phyloP scores from a whole-genome alignment of 148 eudicot species.

The Camellia granthamiana region DNA sequence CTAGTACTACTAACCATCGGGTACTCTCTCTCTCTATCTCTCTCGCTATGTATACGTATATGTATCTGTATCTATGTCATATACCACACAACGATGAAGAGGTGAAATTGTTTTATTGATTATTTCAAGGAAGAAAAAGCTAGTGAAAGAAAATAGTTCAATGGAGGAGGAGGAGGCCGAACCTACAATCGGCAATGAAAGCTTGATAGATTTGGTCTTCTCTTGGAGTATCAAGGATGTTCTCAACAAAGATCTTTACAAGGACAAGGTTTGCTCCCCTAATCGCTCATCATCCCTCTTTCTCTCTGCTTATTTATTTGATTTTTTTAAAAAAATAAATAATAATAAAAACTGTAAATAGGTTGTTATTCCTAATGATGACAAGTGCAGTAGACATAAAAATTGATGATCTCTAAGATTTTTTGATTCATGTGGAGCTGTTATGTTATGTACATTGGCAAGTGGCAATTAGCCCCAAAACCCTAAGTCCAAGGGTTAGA shows the following conservation, averaged over 20 bases:
- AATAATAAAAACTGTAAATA: neutral
- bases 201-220: conserved; percentile 11
- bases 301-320: neutral
- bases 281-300: neutral
- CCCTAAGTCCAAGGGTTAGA: too few species aligned
- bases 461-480: too few species aligned
- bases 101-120: neutral
- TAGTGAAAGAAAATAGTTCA: neutral
- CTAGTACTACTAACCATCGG: too few species aligned
- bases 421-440: too few species aligned
- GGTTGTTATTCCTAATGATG: neutral
- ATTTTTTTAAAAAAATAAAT: neutral
- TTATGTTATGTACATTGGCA: too few species aligned
- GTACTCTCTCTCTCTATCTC: too few species aligned
- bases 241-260: conserved; percentile 15
- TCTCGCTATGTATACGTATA: too few species aligned
- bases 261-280: conserved; percentile 1
- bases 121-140: neutral
- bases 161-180: neutral
- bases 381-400: neutral
- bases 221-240: conserved; percentile 13
- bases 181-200: neutral
- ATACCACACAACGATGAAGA: neutral
- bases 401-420: too few species aligned
- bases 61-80: too few species aligned